Conservation (phyloP, 306 rosid species). For the Mucuna pruriens region DNA sequence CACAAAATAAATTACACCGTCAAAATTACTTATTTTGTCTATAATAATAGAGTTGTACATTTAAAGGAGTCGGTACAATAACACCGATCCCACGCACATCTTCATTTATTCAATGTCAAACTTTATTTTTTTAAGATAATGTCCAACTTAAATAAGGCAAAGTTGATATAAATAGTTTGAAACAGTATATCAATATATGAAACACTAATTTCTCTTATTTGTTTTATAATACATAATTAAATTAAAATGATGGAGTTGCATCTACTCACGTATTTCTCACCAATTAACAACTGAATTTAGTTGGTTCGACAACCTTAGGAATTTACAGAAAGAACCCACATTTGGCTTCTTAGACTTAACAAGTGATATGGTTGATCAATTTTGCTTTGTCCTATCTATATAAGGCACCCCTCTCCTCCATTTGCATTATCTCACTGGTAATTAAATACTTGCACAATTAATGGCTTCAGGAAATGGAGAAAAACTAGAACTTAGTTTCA, state of each 20-base stretch:
- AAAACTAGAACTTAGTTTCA: constrained; percentile 35
- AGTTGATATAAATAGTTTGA: no score
- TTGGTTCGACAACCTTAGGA: constrained; percentile 67
- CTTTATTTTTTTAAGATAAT: no score
- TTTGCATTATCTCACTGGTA: not conserved
- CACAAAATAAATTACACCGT: not conserved
- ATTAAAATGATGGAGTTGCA: not conserved
- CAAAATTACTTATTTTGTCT: no score
- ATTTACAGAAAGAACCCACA: constrained; percentile 6
- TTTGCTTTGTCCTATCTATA: constrained; percentile 35
- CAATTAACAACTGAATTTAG: constrained; percentile 46
- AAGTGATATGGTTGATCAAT: constrained; percentile 28
- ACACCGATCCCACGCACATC: not conserved
- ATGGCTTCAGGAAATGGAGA: constrained; percentile 63
- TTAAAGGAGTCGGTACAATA: not conserved
- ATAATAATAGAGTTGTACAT: no score
- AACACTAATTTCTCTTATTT: not conserved
- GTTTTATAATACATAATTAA: not conserved
- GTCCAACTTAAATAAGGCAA: no score
- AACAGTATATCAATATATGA: no score
- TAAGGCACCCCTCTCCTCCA: constrained; percentile 4
- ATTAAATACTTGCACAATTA: not conserved
- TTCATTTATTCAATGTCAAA: not conserved
- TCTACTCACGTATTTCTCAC: constrained; percentile 44
- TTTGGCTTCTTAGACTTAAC: constrained; percentile 55